Evolutionary conservation across 108 stramenopile genomes (phyloP).

Genomic region (Cyclotella sp.): DNA sequence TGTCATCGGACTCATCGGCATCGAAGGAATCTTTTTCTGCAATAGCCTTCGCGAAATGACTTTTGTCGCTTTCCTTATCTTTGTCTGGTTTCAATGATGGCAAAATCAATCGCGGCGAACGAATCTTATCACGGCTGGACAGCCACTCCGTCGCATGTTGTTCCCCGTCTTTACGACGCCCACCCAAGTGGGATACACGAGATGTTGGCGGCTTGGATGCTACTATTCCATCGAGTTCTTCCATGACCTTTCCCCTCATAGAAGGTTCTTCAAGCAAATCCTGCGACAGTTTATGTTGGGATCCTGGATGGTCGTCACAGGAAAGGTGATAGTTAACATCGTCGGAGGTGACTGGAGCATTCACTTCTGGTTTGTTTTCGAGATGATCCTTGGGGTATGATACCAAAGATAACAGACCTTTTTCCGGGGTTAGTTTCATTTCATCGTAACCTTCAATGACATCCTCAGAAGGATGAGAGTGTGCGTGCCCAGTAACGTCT

Average conservation of each 20-base stretch:
- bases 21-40: slow-evolving; percentile 1
- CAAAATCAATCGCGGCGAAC: slow-evolving; percentile 4
- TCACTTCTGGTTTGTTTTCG: background rate
- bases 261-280: slow-evolving; percentile 38
- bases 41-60: background rate
- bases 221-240: background rate
- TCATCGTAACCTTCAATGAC: background rate
- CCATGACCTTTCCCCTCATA: background rate
- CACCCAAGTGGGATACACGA: background rate
- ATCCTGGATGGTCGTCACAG: background rate
- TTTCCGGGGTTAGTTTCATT: slow-evolving; percentile 41
- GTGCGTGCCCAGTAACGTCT: background rate
- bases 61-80: background rate
- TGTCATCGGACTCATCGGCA: slow-evolving; percentile 29
- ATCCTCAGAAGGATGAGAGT: background rate
- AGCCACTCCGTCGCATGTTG: background rate
- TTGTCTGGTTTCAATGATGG: background rate
- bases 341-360: background rate
- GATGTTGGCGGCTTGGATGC: background rate
- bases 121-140: background rate
- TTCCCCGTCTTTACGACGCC: background rate
- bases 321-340: background rate
- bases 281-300: slow-evolving; percentile 21
- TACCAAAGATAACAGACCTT: slow-evolving; percentile 26
- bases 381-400: slow-evolving; percentile 42